These are phyloP conservation scores for Gigaspora rosea DNA, from an alignment of 192 early-diverging fungal species.

Conservation along the genomic window DNA sequence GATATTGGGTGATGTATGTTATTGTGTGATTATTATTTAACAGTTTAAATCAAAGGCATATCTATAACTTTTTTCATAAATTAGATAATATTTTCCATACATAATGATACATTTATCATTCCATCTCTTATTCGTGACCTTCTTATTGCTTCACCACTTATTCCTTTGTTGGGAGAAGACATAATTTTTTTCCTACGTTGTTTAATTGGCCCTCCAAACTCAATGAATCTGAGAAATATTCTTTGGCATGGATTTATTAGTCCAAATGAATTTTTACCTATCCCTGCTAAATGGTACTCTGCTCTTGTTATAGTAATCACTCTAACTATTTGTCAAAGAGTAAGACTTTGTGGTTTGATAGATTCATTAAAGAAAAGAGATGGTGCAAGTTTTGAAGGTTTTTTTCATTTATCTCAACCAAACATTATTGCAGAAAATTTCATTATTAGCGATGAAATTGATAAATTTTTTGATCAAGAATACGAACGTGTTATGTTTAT, in stretches of 20 bases:
- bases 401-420: not conserved
- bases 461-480: not conserved
- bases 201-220: slow-evolving; percentile 32
- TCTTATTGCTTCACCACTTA: not conserved
- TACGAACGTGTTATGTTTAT: slow-evolving; percentile 25
- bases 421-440: not conserved
- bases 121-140: slow-evolving; percentile 29
- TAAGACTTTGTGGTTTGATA: not conserved
- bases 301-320: slow-evolving; percentile 15
- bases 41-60: not conserved
- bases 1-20: slow-evolving; percentile 30
- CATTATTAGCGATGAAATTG: not conserved
- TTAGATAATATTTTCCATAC: slow-evolving; percentile 23
- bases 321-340: slow-evolving; percentile 14
- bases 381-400: not conserved
- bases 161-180: not conserved
- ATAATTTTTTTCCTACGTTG: slow-evolving; percentile 23
- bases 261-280: slow-evolving; percentile 24
- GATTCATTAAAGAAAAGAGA: slow-evolving; percentile 5
- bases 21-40: not conserved
- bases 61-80: not conserved
- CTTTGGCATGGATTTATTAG: slow-evolving; percentile 36
- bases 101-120: slow-evolving; percentile 1
- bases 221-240: slow-evolving; percentile 34
- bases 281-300: slow-evolving; percentile 20